These are phyloP conservation scores for Amanita jacksonii DNA, from an alignment of 768 basidiomycete genomes.

Conservation along the genomic window DNA sequence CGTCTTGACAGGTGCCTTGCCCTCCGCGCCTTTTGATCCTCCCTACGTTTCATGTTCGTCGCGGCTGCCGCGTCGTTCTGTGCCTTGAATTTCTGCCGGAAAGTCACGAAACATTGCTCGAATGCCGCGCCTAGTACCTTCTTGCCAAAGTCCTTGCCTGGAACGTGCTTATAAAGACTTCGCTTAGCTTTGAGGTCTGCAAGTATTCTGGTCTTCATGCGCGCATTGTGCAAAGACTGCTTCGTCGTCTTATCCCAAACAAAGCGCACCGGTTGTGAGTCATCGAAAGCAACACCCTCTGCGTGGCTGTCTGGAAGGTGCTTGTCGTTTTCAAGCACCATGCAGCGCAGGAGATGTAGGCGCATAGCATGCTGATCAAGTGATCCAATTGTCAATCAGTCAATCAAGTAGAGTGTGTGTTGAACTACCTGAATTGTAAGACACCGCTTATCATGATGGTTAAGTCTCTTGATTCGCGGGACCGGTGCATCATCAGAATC, in stretches of 20 bases:
- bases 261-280: constrained; percentile 56
- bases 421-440: constrained; percentile 55
- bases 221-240: constrained; percentile 63
- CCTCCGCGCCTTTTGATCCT: constrained; percentile 53
- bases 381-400: neutral
- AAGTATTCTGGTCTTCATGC: constrained; percentile 59
- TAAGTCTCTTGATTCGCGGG: constrained; percentile 33
- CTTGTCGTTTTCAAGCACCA: constrained; percentile 48
- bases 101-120: constrained; percentile 61
- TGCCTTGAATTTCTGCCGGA: constrained; percentile 56
- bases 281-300: constrained; percentile 38
- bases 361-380: constrained; percentile 58
- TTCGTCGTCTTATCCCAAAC: constrained; percentile 74
- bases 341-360: constrained; percentile 47
- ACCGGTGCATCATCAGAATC: neutral
- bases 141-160: constrained; percentile 56
- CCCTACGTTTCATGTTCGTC: constrained; percentile 35
- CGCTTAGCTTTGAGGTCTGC: constrained; percentile 50
- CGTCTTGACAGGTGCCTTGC: constrained; percentile 51
- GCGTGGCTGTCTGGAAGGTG: constrained; percentile 50
- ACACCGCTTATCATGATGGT: constrained; percentile 55
- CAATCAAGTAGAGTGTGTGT: neutral
- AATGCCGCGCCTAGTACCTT: constrained; percentile 53
- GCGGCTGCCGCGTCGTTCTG: constrained; percentile 45
- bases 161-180: constrained; percentile 49